Evolutionary conservation across 2,329 filamentous ascomycete species (phyloP).

Genomic region (Colletotrichum sp.): DNA sequence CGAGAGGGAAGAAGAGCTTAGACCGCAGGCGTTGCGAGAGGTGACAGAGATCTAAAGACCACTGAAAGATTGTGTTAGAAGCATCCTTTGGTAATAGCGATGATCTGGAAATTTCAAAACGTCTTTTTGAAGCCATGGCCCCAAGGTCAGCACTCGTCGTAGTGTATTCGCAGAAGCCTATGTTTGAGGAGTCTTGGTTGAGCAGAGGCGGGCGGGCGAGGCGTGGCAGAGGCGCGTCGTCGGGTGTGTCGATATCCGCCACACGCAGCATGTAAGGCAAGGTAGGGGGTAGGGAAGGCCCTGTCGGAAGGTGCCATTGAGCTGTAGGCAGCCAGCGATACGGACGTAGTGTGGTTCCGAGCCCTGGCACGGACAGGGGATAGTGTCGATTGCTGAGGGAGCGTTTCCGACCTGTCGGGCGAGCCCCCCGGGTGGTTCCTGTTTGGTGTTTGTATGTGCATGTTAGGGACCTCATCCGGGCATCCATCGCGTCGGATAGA

Average conservation of each 20-base stretch:
- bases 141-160: neutral
- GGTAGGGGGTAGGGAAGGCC: neutral
- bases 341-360: constrained; percentile 16
- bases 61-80: neutral
- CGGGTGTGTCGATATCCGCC: neutral
- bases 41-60: neutral
- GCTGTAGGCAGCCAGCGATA: constrained; percentile 18
- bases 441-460: neutral
- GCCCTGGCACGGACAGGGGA: constrained; percentile 16
- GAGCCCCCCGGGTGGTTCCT: neutral
- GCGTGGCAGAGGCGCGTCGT: neutral
- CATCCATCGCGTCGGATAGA: neutral
- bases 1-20: neutral
- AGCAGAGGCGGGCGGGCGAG: neutral
- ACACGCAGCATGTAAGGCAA: neutral
- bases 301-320: constrained; percentile 8
- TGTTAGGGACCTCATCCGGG: neutral
- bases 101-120: neutral
- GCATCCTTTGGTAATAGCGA: neutral
- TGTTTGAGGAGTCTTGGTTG: neutral
- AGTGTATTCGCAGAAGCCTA: neutral
- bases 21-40: neutral
- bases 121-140: neutral
- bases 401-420: constrained; percentile 14
- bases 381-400: neutral